Evolutionary conservation across 2,329 filamentous ascomycete species (phyloP), one percentile per base, ranked within the genome.

Genomic region (Trichoderma sp.): DNA sequence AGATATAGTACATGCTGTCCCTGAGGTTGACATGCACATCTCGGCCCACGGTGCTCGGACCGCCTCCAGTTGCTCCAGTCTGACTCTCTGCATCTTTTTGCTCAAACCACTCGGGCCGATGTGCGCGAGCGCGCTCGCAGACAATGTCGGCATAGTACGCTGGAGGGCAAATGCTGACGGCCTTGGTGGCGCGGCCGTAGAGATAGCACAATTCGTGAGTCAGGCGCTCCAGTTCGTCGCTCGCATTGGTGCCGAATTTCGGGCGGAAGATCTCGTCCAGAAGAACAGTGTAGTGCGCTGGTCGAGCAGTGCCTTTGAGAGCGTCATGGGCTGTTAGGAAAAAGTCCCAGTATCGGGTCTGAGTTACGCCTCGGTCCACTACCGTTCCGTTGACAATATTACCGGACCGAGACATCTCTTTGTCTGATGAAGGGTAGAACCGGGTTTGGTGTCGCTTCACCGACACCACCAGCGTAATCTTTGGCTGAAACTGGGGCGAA

Each of bases 101-200:
- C 49, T 89, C 88, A 72, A 92, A 89, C 21, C 87, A 82, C 31
- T 87, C 84, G 29, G 87, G 86, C 1, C 95, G 83, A 76, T 96
- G 95, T 16, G 86, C 85, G 0, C 94, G 84, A 0, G 91, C 91
- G 3, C 94, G 86, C 72, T 93, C 92, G 76, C 92, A 96, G 2
- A 95, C 87, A 33, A 97, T 83, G 77, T 97, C 94, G 0, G 94
- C 94, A 75, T 97, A 97, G 82, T 97, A 97, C 0, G 93, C 94
- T 0, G 94, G 92, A 0, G 94, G 93, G 74, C 92, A 96, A 73
- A 97, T 89, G 75, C 91, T 93, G 59, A 97, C 93, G 0, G 93
- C 91, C 78, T 93, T 94, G n/a, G 93, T 96, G 0, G 94, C 93
- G 4, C 94, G 88, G 11, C 92, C 92, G 75, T 91, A 97, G 0